phyloP scores from a whole-genome alignment of 2,329 filamentous ascomycete genomes.

The Gnomoniopsis sp. region DNA sequence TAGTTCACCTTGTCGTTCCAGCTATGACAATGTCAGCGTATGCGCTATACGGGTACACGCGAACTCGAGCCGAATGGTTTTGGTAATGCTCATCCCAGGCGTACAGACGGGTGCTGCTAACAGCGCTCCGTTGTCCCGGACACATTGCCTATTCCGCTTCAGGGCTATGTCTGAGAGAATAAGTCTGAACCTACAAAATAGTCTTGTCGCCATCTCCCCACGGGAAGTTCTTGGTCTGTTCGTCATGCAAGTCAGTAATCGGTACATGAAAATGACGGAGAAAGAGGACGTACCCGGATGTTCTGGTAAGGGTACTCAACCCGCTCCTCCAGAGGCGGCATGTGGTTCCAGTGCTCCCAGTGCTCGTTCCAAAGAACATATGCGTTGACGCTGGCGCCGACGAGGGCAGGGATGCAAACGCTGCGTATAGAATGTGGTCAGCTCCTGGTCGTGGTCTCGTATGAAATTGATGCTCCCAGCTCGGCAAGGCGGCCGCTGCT shows the following conservation, averaged over 20 bases:
- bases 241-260: neutral
- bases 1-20: constrained; percentile 97
- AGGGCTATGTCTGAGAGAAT: neutral
- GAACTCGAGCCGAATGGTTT: neutral
- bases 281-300: constrained; percentile 62
- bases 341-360: constrained; percentile 91
- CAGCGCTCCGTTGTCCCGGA: neutral
- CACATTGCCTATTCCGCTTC: neutral
- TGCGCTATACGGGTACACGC: neutral
- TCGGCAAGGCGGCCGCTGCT: neutral
- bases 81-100: neutral
- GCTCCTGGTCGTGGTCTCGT: neutral
- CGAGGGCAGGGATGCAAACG: constrained; percentile 69
- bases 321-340: constrained; percentile 84
- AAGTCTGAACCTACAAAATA: constrained; percentile 3
- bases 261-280: neutral
- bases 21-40: constrained; percentile 43
- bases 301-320: constrained; percentile 97
- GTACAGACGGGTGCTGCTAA: neutral
- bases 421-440: constrained; percentile 41
- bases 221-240: constrained; percentile 76
- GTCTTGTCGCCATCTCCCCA: constrained; percentile 91
- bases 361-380: constrained; percentile 92
- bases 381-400: constrained; percentile 74
- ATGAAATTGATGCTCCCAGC: neutral